Evolutionary conservation across 75 land plant genomes (phyloP), one percentile per base, ranked within the genome.

Genomic region (Selaginella moellendorffii): DNA sequence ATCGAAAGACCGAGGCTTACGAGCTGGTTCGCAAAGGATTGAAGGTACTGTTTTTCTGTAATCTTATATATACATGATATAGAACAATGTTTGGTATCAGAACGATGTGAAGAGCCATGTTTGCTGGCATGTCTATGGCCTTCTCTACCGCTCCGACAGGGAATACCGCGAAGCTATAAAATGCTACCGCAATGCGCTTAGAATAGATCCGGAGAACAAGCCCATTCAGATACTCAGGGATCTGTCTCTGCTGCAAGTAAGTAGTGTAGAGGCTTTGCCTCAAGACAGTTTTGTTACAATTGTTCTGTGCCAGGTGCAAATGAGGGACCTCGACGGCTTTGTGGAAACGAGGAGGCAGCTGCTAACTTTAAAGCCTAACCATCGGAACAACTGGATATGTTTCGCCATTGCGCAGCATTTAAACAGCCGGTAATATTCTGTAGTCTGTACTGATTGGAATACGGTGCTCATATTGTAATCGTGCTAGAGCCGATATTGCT

Each of bases 61-160:
- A 36, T 5, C 46, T 5, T 36, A 36, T 36, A 36, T 36, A 36
- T 36, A 36, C 14, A 5, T 36, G 10, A 36, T 36, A n/a, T 14
- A 36, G 5, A 36, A 36, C 46, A 36, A 5, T 36, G 14, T 36
- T 5, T 14, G 46, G 46, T 36, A 36, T 36, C 46, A 92, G 98
- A 85, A 85, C 76, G 98, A 93, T 53, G 78, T 93, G 68, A 93
- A 93, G 78, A 93, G 98, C 69, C 98, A 93, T 77, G 98, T 93
- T 29, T 93, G 98, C 68, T 93, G 98, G 98, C 98, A 93, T 70
- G 98, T 93, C 28, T 88, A 93, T 80, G 98, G 98, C 25, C 90
- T 93, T 52, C 73, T 93, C 1, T 93, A 93, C 67, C 89, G 98
- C 17, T 88, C 98, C 19, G 98, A 93, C 65, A 76, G 98, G 58